Evolutionary conservation across 2,329 filamentous ascomycete genomes (phyloP).

Genomic region (Cladobotryum protrusum): DNA sequence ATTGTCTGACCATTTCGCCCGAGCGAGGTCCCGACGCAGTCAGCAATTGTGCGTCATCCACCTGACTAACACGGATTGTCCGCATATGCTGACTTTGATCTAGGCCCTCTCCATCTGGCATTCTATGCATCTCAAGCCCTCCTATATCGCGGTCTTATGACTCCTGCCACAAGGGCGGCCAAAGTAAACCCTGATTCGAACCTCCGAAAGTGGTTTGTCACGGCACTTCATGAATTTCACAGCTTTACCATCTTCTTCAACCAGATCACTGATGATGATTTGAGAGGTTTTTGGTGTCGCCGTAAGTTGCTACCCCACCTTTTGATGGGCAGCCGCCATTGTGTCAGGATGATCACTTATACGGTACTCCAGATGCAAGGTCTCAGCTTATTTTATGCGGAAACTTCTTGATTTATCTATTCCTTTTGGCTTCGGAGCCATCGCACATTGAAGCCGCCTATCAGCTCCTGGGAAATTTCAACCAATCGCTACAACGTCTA

Average conservation of each 20-base stretch:
- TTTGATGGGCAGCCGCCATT: neutral
- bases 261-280: slow-evolving; percentile 26
- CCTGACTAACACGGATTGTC: neutral
- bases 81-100: neutral
- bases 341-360: neutral
- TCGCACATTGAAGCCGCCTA: slow-evolving; percentile 30
- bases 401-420: slow-evolving; percentile 44
- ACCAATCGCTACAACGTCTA: slow-evolving; percentile 30
- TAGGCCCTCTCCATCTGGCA: slow-evolving; percentile 35
- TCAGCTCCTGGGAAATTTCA: slow-evolving; percentile 31
- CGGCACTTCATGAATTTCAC: slow-evolving; percentile 30
- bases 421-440: slow-evolving; percentile 34
- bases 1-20: slow-evolving; percentile 26
- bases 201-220: slow-evolving; percentile 29
- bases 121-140: slow-evolving; percentile 38
- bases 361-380: slow-evolving; percentile 22
- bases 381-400: slow-evolving; percentile 41
- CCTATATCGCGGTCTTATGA: slow-evolving; percentile 39
- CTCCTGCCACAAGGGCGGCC: slow-evolving; percentile 36
- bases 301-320: slow-evolving; percentile 25
- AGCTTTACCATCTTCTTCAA: slow-evolving; percentile 34
- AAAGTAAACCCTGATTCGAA: slow-evolving; percentile 31
- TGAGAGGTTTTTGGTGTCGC: slow-evolving; percentile 39
- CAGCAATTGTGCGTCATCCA: slow-evolving; percentile 19
- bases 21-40: slow-evolving; percentile 12